Evolutionary conservation across 805 yeast genomes (phyloP).

Genomic region (Pichia kluyveri): DNA sequence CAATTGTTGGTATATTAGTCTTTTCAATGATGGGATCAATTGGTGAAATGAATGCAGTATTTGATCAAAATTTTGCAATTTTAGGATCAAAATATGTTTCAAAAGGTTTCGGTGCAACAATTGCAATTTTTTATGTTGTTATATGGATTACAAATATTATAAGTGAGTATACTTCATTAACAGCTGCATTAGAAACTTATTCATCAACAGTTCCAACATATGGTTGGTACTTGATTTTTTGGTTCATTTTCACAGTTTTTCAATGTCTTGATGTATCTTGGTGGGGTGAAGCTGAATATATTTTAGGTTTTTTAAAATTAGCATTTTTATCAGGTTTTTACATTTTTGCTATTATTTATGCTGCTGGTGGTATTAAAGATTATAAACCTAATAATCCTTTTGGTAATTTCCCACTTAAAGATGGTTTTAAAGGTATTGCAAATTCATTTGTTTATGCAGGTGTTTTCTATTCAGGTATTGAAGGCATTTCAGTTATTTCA

Average conservation of each 20-base stretch:
- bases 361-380: slow-evolving; percentile 32
- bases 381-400: slow-evolving; percentile 28
- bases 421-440: slow-evolving; percentile 21
- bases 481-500: slow-evolving; percentile 38
- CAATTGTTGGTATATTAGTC: slow-evolving; percentile 43
- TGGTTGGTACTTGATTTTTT: slow-evolving; percentile 46
- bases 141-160: slow-evolving; percentile 50
- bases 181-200: slow-evolving; percentile 41
- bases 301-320: slow-evolving; percentile 42
- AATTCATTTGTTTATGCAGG: slow-evolving; percentile 17
- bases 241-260: slow-evolving; percentile 40
- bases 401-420: slow-evolving; percentile 25
- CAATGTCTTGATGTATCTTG: slow-evolving; percentile 43
- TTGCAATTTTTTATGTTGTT: slow-evolving; percentile 44
- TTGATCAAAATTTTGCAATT: slow-evolving; percentile 46
- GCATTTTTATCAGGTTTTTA: slow-evolving; percentile 42
- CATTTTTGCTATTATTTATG: slow-evolving; percentile 38
- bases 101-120: slow-evolving; percentile 48
- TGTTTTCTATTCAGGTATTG: slow-evolving; percentile 21
- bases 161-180: slow-evolving; percentile 45
- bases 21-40: slow-evolving; percentile 45
- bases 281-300: slow-evolving; percentile 50
- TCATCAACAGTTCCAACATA: slow-evolving; percentile 46
- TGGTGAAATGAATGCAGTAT: slow-evolving; percentile 47
- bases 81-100: slow-evolving; percentile 43